Conservation (phyloP, 163 green algal genomes). For the Scenedesmus sp. region DNA sequence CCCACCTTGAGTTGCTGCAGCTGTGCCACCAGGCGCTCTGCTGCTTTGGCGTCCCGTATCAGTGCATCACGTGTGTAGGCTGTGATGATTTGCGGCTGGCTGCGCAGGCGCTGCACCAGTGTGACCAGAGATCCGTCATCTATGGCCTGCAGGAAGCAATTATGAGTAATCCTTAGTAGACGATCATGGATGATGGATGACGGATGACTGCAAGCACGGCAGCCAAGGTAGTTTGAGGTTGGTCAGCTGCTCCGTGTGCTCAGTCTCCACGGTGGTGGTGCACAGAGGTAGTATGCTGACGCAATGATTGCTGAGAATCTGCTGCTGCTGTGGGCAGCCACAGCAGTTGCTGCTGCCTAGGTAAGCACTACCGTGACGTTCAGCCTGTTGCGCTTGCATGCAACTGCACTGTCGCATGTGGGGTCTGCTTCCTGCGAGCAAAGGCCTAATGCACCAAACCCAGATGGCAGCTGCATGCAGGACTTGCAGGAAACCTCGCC, state of each 20-base stretch:
- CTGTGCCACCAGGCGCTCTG: not conserved
- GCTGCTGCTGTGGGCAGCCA: not conserved
- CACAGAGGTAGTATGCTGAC: not conserved
- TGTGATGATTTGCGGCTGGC: slow-evolving; percentile 44
- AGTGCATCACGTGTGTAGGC: slow-evolving; percentile 34
- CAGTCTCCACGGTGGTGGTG: no score
- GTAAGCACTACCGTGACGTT: not conserved
- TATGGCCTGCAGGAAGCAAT: slow-evolving; percentile 7
- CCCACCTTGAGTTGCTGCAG: slow-evolving; percentile 39
- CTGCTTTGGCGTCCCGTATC: not conserved
- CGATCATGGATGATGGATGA: no score
- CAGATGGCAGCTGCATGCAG: not conserved
- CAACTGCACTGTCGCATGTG: not conserved
- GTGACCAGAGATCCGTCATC: slow-evolving; percentile 26
- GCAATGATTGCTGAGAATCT: not conserved
- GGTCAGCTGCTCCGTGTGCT: not conserved
- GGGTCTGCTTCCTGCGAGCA: not conserved
- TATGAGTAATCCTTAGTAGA: not conserved
- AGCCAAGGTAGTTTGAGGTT: not conserved
- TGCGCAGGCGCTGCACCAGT: slow-evolving; percentile 27
- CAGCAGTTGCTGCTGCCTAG: not conserved
- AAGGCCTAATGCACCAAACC: not conserved
- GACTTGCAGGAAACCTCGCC: not conserved
- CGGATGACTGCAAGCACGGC: not conserved
- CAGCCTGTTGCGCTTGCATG: not conserved